Base-by-base conservation (phyloP, 192 early-diverging fungal genomes). In the Coemansia sp. region DNA sequence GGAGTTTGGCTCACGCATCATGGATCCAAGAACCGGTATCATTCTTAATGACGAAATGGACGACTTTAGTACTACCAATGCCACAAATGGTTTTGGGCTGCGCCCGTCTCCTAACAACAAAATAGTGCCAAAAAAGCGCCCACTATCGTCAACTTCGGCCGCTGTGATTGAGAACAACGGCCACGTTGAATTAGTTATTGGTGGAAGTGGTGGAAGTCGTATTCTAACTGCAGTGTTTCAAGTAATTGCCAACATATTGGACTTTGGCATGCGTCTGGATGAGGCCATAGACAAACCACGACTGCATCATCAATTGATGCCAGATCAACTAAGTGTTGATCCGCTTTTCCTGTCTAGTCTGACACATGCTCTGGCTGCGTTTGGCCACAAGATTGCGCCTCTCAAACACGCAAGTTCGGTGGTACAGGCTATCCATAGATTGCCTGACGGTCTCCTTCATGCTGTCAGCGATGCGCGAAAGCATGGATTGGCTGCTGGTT, bases 41-140 rank as follows among this genome's bases (percentile, higher is more conserved):
- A 90, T 98, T 38, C 78, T 98, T 50, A 98, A 98, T 73, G 89
- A 96, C 69, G 89, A 96, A 67, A 95, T 96, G 94, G 92, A 96
- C 73, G 94, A 98, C 65, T 98, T 96, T 64, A 90, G 88, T 53
- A 91, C 88, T 9, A 87, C 88, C 27, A 88, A 88, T 56, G 55
- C 74, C 8, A 84, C 87, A 8, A 91, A 93, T 64, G 74, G 67
- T 21, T 91, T 90, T 86, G 94, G 93, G 16, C 79, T 95, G 26
- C 82, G 78, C 8, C 94, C 96, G 0, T 92, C 89, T 19, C 88
- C 90, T 6, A 89, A 89, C 78, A 98, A 98, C 67, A 75, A 80
- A 64, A 80, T 86, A 71, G 84, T 86, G 18, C 93, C 93, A 5
- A 70, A 82, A 26, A 98, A 98, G 69, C 89, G 94, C 4, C 94